Percentiles rank a stretch among this genome's conserved stretches.
Conservation (phyloP, 2,329 filamentous ascomycete genomes). For the Fusarium pseudoanthophilum region DNA sequence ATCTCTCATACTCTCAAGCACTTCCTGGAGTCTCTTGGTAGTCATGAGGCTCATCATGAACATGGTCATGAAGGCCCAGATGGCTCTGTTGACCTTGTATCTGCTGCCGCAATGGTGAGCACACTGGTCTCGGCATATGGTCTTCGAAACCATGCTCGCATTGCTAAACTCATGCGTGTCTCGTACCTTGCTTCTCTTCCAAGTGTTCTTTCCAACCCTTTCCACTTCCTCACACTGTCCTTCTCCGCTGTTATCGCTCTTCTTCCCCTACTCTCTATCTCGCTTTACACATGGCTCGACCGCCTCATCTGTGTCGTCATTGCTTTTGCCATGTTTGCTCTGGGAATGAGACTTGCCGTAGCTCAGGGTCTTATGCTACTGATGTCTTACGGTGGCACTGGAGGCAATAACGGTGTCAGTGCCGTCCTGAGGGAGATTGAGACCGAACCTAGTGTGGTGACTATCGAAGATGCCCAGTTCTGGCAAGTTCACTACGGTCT, state of each 20-base stretch:
- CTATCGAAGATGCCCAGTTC: constrained; percentile 90
- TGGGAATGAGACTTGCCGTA: constrained; percentile 85
- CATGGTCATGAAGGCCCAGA: constrained; percentile 73
- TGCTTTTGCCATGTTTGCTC: constrained; percentile 85
- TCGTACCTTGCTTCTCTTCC: constrained; percentile 84
- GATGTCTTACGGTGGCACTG: constrained; percentile 77
- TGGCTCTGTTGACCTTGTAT: constrained; percentile 83
- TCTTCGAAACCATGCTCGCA: constrained; percentile 89
- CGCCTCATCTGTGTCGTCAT: constrained; percentile 83
- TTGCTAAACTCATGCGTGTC: constrained; percentile 90
- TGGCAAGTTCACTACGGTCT: constrained; percentile 99
- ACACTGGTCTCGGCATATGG: constrained; percentile 89
- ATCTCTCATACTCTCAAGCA: constrained; percentile 95
- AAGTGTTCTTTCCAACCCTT: constrained; percentile 90
- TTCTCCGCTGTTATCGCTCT: constrained; percentile 84
- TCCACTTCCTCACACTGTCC: constrained; percentile 91
- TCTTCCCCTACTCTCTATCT: constrained; percentile 81
- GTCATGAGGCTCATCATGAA: constrained; percentile 77
- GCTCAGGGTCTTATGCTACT: constrained; percentile 93
- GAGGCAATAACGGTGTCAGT: constrained; percentile 63
- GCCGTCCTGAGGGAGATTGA: constrained; percentile 88
- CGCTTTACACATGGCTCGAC: constrained; percentile 87
- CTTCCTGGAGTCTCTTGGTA: constrained; percentile 73
- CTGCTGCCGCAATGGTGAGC: constrained; percentile 81
- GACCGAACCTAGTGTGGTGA: constrained; percentile 77